These are phyloP conservation scores for Saitozyma sp. DNA, from an alignment of 768 basidiomycete genomes.

Conservation along the genomic window DNA sequence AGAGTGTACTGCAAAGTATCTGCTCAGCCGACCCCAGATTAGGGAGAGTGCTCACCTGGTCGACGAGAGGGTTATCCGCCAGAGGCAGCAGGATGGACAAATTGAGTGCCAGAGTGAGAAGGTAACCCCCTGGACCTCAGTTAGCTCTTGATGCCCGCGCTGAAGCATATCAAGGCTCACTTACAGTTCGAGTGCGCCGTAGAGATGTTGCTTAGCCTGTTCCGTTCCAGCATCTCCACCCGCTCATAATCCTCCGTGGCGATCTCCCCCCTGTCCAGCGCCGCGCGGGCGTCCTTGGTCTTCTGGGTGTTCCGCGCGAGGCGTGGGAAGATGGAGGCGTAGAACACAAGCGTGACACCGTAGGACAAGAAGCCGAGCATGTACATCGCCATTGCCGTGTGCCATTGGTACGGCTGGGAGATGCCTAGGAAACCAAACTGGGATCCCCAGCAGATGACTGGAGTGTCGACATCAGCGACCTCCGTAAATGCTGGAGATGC, in stretches of 20 bases:
- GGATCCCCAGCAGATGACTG: conserved; percentile 71
- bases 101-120: conserved; percentile 66
- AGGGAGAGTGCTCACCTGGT: conserved; percentile 55
- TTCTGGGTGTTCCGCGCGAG: conserved; percentile 75
- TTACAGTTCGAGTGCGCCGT: conserved; percentile 57
- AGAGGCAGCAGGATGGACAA: conserved; percentile 70
- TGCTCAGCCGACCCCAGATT: not conserved
- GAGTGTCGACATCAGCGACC: not conserved
- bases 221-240: conserved; percentile 80
- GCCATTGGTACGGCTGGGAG: conserved; percentile 69
- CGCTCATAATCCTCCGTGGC: conserved; percentile 65
- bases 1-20: conserved; percentile 12
- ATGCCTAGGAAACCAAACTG: conserved; percentile 76
- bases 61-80: conserved; percentile 61
- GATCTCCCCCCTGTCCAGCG: conserved; percentile 65
- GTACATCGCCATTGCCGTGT: conserved; percentile 72
- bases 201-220: conserved; percentile 78
- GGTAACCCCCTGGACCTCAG: conserved; percentile 67
- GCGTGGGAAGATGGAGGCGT: conserved; percentile 73
- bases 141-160: no score
- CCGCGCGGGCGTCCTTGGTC: conserved; percentile 61
- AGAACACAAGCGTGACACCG: conserved; percentile 73
- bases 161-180: conserved; percentile 19
- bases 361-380: conserved; percentile 75
- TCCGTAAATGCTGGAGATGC: not conserved